Base-by-base conservation (phyloP, 2,329 filamentous ascomycete genomes). In the Penicillium occitanis region DNA sequence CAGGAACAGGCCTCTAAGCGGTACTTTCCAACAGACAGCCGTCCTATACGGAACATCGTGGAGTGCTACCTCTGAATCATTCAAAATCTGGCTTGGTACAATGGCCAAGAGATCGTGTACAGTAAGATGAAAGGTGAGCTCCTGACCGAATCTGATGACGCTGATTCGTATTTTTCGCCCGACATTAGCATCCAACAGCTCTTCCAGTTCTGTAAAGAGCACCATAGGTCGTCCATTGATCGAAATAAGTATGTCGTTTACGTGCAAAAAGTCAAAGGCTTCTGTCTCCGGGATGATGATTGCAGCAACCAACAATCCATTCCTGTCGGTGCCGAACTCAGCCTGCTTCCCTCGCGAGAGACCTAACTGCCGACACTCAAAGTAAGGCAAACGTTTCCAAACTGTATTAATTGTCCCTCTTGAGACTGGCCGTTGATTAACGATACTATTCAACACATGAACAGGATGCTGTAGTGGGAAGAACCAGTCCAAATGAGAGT, bases 31-130 rank as follows among this genome's bases (percentile, higher is more conserved):
- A 33, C 55, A 64, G 8, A 64, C 63, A 14, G 63, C 63, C 13
- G 63, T 64, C 35, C 63, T 64, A 17, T 60, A 64, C 19, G 63
- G 63, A n/a, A 64, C 63, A 64, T 64, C n/a, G 42, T 64, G 63
- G 42, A 64, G 51, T 5, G 63, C 22, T 7, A 55, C 63, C 17
- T 55, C 63, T 14, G 63, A 64, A 30, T 64, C 63, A 33, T 44
- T 40, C 30, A 64, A 42, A 30, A 60, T 59, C 4, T 44, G 63
- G 11, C 8, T 64, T 37, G 63, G 63, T n/a, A 57, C 44, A 33
- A 64, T 37, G n/a, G 53, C 44, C 42, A 57, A 30, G n/a, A 64
- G 55, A 48, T 64, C 63, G 44, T 64, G 55, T 17, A 64, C 63
- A 5, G 44, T 51, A 33, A 64, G 42, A 13, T 51, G 30, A 30